These are phyloP conservation scores for Chrysanthemum lavandulifolium DNA, from an alignment of 129 eudicot genomes.

Conservation along the genomic window DNA sequence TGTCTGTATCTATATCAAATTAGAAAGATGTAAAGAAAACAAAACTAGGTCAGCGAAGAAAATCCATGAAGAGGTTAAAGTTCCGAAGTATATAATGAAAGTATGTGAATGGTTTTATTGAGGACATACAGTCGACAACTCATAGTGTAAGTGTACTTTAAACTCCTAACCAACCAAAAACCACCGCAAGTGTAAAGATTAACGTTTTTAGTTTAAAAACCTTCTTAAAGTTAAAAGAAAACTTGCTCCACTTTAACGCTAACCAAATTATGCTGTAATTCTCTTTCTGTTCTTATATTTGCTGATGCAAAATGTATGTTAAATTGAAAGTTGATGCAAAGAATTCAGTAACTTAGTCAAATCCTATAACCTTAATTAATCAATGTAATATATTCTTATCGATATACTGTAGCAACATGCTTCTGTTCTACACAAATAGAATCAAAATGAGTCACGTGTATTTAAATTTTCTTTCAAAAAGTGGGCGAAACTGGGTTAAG, in stretches of 20 bases:
- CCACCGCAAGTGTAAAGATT: not conserved
- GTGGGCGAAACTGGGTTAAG: too few relatives aligned
- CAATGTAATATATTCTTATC: not conserved
- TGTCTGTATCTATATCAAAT: not conserved
- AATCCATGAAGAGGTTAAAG: too few relatives aligned
- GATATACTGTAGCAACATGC: too few relatives aligned
- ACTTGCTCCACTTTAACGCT: not conserved
- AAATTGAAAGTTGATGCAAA: slow-evolving; percentile 7
- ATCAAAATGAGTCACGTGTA: too few relatives aligned
- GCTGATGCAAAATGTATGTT: not conserved
- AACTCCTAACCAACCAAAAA: not conserved
- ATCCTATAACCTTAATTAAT: not conserved
- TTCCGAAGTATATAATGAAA: too few relatives aligned
- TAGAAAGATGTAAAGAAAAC: not conserved
- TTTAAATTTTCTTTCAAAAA: too few relatives aligned
- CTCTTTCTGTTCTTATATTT: slow-evolving; percentile 6
- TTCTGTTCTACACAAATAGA: too few relatives aligned
- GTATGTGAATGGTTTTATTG: too few relatives aligned
- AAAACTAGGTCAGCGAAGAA: too few relatives aligned
- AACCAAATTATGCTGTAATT: slow-evolving; percentile 14
- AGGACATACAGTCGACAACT: too few relatives aligned
- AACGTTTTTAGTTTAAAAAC: too few relatives aligned
- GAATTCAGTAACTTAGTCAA: not conserved
- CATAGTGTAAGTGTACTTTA: too few relatives aligned
- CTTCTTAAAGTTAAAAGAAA: not conserved